phyloP scores from a whole-genome alignment of 169 alveolate genomes.

The Amoebophrya sp. region DNA sequence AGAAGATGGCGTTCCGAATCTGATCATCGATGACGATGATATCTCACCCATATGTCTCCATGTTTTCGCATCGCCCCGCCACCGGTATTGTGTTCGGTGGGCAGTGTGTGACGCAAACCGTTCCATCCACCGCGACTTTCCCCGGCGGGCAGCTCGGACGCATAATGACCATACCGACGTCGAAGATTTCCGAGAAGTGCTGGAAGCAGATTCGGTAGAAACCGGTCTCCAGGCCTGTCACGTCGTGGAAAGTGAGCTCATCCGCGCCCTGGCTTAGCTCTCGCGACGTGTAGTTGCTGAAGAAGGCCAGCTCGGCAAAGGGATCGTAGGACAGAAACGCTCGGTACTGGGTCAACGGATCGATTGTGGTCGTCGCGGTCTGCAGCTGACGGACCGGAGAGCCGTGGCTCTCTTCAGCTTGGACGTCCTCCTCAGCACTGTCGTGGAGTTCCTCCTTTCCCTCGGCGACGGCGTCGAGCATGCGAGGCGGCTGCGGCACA shows the following conservation, averaged over 20 bases:
- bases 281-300: neutral
- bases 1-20: too few species aligned
- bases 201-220: neutral
- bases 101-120: constrained; percentile 14
- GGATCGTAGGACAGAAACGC: neutral
- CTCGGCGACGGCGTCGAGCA: too few species aligned
- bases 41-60: neutral
- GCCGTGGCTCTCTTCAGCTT: too few species aligned
- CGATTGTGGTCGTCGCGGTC: neutral
- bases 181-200: neutral
- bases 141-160: constrained; percentile 13
- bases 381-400: too few species aligned
- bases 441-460: too few species aligned
- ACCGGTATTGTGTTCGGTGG: constrained; percentile 1
- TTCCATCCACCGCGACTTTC: neutral
- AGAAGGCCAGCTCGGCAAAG: neutral
- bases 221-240: neutral
- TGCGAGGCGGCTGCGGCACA: too few species aligned
- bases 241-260: constrained; percentile 5
- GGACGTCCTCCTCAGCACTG: too few species aligned
- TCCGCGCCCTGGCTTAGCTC: neutral
- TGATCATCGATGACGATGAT: too few species aligned
- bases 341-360: neutral
- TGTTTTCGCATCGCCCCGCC: constrained; percentile 2
- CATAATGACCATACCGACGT: constrained; percentile 9